Conservation (phyloP, 352 stramenopile species). For the Blastocystis sp. region DNA sequence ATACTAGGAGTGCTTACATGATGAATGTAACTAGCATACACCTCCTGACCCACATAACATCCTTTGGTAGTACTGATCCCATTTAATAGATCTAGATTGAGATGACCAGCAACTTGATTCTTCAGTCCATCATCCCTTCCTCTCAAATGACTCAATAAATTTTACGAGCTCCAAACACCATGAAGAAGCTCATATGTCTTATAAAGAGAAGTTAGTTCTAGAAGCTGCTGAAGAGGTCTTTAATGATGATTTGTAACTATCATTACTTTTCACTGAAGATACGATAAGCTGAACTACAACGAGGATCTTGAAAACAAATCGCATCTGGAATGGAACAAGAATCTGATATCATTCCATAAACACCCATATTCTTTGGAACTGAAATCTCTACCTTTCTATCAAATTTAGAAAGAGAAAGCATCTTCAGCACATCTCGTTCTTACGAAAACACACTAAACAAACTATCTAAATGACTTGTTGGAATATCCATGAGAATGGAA, state of each 20-base stretch:
- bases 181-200: constrained; percentile 39
- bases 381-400: neutral
- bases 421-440: constrained; percentile 9
- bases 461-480: constrained; percentile 3
- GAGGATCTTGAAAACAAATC: neutral
- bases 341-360: neutral
- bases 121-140: constrained; percentile 35
- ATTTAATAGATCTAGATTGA: constrained; percentile 49
- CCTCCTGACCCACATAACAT: constrained; percentile 49
- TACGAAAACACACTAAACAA: neutral
- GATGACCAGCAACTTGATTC: neutral
- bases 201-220: neutral
- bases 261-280: neutral
- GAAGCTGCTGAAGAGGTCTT: neutral
- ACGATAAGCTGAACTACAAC: neutral
- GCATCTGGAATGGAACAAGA: neutral
- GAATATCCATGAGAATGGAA: constrained; percentile 22
- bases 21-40: constrained; percentile 26
- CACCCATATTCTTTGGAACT: neutral
- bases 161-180: constrained; percentile 25
- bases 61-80: constrained; percentile 31
- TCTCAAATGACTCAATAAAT: neutral
- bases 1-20: neutral
- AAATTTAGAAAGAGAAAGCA: constrained; percentile 29
- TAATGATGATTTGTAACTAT: neutral